Evolutionary conservation across 2,329 filamentous ascomycete genomes (phyloP), one percentile per base, ranked within the genome.

Genomic region (Calonectria ilicicola): DNA sequence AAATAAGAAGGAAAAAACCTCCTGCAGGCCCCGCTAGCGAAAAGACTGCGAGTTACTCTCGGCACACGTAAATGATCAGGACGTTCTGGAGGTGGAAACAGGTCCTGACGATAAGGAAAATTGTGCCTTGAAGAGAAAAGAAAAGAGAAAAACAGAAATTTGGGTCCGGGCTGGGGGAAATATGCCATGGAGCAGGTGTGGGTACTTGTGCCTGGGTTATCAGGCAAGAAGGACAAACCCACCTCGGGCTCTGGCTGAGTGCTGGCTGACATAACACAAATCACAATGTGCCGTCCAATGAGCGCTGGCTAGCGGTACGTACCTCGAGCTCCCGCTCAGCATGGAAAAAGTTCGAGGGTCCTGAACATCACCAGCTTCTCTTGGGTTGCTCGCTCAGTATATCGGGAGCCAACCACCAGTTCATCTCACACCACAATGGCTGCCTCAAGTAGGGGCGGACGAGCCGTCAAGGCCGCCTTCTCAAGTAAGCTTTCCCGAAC

Each of bases 81-180:
- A 93, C 92, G 90, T 92, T 90, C 89, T 93, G 90, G 91, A 87
- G 86, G 84, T 85, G 83, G 87, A 88, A 85, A 88, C 88, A 88
- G 90, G 88, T 92, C 91, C 92, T 95, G 95, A 96, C 91, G 96
- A 98, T 98, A 98, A 98, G 96, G 95, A 93, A 60, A 92, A 91
- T 90, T 87, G 91, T 93, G 94, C 93, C 93, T 88, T 89, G 87
- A 84, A 78, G 76, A 81, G 80, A 81, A 72, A 76, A 80, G 79
- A 76, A 78, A 85, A 79, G 85, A 77, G 82, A 78, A 62, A 78
- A 72, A 73, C 9, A 69, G 67, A 32, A 65, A 67, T 32, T 69
- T 79, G 79, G 79, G 75, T n/a, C 38, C 12, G 47, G 53, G 56
- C 42, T 63, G 44, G 17, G 17, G 19, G 49, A 75, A 72, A 77